Evolutionary conservation across 2,329 filamentous ascomycete genomes (phyloP).

Genomic region (Penicillium concentricum): DNA sequence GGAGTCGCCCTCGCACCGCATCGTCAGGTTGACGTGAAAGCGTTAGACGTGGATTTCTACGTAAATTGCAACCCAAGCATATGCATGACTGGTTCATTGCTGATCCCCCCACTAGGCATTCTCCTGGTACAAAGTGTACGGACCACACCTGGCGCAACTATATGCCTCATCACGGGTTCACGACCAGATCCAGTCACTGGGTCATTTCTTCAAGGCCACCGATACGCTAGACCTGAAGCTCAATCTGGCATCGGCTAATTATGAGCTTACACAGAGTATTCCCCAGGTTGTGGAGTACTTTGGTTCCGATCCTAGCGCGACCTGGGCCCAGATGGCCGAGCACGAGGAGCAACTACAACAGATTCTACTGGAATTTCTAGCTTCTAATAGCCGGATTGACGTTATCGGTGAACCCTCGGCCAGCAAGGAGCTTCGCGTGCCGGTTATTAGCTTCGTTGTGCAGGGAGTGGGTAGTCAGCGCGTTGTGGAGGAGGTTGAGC

Average conservation of each 20-base stretch:
- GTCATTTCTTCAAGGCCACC: slow-evolving; percentile 66
- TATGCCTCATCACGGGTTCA: slow-evolving; percentile 63
- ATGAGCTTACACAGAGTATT: slow-evolving; percentile 66
- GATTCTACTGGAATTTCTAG: slow-evolving; percentile 60
- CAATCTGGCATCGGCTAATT: slow-evolving; percentile 66
- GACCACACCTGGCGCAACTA: slow-evolving; percentile 70
- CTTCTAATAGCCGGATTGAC: slow-evolving; percentile 51
- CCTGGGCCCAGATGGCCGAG: slow-evolving; percentile 54
- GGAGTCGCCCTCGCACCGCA: slow-evolving; percentile 77
- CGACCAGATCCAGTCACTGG: slow-evolving; percentile 55
- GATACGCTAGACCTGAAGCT: slow-evolving; percentile 65
- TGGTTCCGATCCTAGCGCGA: slow-evolving; percentile 34
- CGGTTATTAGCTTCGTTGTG: slow-evolving; percentile 67
- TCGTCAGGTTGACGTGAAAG: slow-evolving; percentile 65
- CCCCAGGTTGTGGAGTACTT: slow-evolving; percentile 64
- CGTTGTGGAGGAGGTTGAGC: slow-evolving; percentile 63
- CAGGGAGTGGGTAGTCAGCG: slow-evolving; percentile 56
- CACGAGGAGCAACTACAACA: slow-evolving; percentile 63
- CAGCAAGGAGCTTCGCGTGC: slow-evolving; percentile 54
- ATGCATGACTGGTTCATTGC: background rate
- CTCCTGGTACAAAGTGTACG: slow-evolving; percentile 81
- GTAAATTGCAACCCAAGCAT: slow-evolving; percentile 14
- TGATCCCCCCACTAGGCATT: slow-evolving; percentile 48
- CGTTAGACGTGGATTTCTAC: slow-evolving; percentile 71
- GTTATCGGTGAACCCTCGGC: slow-evolving; percentile 58